Percentiles rank a stretch among this genome's conserved stretches.
Evolutionary conservation across 768 basidiomycete genomes (phyloP).

Genomic region (Kwoniella europaea): DNA sequence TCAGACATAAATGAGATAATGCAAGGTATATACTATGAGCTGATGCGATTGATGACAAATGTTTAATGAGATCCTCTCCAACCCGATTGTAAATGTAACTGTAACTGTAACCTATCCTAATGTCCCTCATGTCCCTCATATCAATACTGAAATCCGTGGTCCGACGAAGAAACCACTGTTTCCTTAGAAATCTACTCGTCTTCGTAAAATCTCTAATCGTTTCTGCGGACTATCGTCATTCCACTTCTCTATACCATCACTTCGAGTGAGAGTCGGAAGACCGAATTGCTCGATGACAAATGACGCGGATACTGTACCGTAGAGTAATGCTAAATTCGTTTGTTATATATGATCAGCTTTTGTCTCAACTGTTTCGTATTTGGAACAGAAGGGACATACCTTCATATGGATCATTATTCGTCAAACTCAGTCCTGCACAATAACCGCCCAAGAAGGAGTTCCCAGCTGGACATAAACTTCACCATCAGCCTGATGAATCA

Average conservation of each 20-base stretch:
- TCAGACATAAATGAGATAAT: neutral
- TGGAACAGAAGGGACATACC: constrained; percentile 22
- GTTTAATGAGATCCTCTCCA: neutral
- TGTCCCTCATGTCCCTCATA: neutral
- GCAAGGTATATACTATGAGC: neutral
- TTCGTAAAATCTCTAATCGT: constrained; percentile 28
- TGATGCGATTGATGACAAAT: neutral
- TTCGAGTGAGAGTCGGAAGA: constrained; percentile 25
- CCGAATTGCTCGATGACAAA: constrained; percentile 51
- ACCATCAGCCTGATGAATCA: neutral
- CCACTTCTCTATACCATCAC: constrained; percentile 32
- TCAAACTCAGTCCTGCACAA: constrained; percentile 38
- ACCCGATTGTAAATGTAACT: constrained; percentile 3
- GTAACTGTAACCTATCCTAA: neutral
- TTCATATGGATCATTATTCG: constrained; percentile 35
- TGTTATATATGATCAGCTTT: too few species aligned
- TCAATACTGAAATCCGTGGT: too few species aligned
- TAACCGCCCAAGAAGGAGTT: constrained; percentile 52
- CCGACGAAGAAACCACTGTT: too few species aligned
- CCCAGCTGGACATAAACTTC: constrained; percentile 34
- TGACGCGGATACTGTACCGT: constrained; percentile 50
- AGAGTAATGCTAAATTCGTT: constrained; percentile 35
- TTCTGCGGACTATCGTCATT: constrained; percentile 38
- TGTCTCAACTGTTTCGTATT: too few species aligned
- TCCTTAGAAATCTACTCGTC: constrained; percentile 8